Evolutionary conservation across 768 basidiomycete genomes (phyloP).

Genomic region (Bullera alba): DNA sequence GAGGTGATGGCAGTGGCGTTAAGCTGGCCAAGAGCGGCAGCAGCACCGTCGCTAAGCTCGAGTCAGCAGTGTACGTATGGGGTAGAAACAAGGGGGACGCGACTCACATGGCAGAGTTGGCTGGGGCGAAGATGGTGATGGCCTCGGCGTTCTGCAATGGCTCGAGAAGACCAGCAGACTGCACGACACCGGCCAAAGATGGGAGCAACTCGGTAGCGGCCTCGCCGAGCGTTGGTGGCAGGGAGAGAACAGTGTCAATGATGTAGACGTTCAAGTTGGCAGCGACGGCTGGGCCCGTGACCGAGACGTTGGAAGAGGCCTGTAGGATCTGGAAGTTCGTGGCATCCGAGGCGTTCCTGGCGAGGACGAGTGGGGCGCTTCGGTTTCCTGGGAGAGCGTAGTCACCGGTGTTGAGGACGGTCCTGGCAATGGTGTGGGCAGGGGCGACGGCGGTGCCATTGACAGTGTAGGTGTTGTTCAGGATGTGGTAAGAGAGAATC

Average conservation of each 20-base stretch:
- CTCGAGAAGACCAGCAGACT: slow-evolving; percentile 46
- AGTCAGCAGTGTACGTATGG: neutral
- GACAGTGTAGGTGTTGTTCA: slow-evolving; percentile 53
- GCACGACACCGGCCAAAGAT: slow-evolving; percentile 44
- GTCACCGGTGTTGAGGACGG: slow-evolving; percentile 54
- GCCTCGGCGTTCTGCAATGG: slow-evolving; percentile 50
- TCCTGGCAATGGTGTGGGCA: slow-evolving; percentile 59
- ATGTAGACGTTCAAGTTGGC: slow-evolving; percentile 43
- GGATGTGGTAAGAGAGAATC: slow-evolving; percentile 51
- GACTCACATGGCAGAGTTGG: slow-evolving; percentile 51
- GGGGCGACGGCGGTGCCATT: slow-evolving; percentile 50
- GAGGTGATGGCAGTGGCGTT: slow-evolving; percentile 52
- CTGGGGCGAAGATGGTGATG: slow-evolving; percentile 64
- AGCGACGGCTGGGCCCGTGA: slow-evolving; percentile 22
- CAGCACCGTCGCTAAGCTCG: slow-evolving; percentile 30
- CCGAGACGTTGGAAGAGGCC: slow-evolving; percentile 49
- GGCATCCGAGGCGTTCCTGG: slow-evolving; percentile 38
- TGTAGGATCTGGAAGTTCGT: slow-evolving; percentile 52
- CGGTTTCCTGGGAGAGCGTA: slow-evolving; percentile 58
- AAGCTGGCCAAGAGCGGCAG: slow-evolving; percentile 43
- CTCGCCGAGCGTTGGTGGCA: slow-evolving; percentile 52
- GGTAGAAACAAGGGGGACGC: slow-evolving; percentile 1
- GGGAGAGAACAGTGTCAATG: slow-evolving; percentile 48
- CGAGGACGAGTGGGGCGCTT: slow-evolving; percentile 32
- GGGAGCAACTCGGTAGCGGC: slow-evolving; percentile 51